Base-by-base conservation (phyloP, 2,329 filamentous ascomycete genomes). In the Trichophaea hybrida region DNA sequence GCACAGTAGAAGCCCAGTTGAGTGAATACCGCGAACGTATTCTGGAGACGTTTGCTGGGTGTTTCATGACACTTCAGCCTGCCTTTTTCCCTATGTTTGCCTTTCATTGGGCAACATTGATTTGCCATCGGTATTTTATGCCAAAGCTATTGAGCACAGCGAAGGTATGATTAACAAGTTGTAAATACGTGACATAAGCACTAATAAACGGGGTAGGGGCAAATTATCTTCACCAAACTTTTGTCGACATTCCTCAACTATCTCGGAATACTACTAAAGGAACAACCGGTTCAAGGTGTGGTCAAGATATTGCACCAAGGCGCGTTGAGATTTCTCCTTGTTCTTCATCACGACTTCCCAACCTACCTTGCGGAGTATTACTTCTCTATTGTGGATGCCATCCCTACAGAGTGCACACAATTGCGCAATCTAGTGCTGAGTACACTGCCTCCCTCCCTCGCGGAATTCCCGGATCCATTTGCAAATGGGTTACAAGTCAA, bases 281-380 rank as follows among this genome's bases (percentile, higher is more conserved):
- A 83, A 7, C 24, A 32, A 32, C 59, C 61, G 34, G 61, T 65
- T 15, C 77, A 83, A 2, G 76, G 81, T 37, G 78, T 86, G 55
- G 81, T 84, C 37, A 90, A 88, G 70, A 87, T 91, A 58, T 81
- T 94, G 62, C 96, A 95, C 71, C 84, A 88, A 62, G 88, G 85
- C 6, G 81, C 86, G 1, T 75, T 94, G 52, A 89, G 94, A 69
- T 80, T 96, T 61, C 75, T 97, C 58, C 75, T 94, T 37, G 80
- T 94, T 56, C 75, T 98, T 57, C 87, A 95, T 67, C 93, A 97
- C 70, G 93, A 98, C 71, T 97, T 88, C 72, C 86, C 91, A 0
- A 89, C 96, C 59, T 98, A 95, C 72, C 75, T 98, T 46, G 85
- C 87, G 5, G 87, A 90, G 67, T 88, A 94, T 71, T 87, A 94